Conservation (phyloP, 2,329 filamentous ascomycete species). For the Pseudopithomyces maydicus region DNA sequence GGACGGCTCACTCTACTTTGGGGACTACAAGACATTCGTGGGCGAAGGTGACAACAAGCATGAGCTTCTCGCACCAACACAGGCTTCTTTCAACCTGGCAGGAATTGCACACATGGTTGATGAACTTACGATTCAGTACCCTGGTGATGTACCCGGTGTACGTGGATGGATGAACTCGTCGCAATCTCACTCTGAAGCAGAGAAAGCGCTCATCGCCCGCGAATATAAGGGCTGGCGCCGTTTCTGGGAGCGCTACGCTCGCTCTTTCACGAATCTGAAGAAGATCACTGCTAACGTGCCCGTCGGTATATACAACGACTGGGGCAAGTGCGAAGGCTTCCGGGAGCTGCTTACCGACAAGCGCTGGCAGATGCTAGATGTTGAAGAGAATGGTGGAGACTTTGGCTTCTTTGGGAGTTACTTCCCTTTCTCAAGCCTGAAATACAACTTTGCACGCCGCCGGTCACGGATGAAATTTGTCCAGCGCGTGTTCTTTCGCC, state of each 20-base stretch:
- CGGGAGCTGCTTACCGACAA: constrained; percentile 26
- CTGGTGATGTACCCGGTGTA: constrained; percentile 38
- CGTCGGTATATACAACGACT: constrained; percentile 39
- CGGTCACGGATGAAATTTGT: constrained; percentile 33
- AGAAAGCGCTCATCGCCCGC: constrained; percentile 33
- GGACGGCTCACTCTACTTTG: constrained; percentile 42
- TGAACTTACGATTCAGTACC: constrained; percentile 43
- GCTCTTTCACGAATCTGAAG: constrained; percentile 42
- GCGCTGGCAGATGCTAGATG: constrained; percentile 40
- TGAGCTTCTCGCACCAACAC: constrained; percentile 37
- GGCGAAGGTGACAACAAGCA: constrained; percentile 29
- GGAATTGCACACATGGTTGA: constrained; percentile 41
- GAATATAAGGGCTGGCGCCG: constrained; percentile 42
- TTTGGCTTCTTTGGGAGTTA: constrained; percentile 20
- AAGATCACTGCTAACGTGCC: constrained; percentile 40
- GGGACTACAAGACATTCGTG: constrained; percentile 39
- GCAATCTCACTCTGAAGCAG: constrained; percentile 28
- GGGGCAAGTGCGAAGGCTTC: constrained; percentile 29
- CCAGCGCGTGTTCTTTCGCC: constrained; percentile 41
- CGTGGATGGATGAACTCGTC: constrained; percentile 28
- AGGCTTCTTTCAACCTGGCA: constrained; percentile 39
- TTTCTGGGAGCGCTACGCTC: constrained; percentile 43
- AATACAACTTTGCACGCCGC: constrained; percentile 24
- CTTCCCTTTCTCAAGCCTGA: constrained; percentile 22
- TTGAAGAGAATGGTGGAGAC: constrained; percentile 26